Evolutionary conservation across 169 alveolate genomes (phyloP).

Genomic region (Perkinsus olseni): DNA sequence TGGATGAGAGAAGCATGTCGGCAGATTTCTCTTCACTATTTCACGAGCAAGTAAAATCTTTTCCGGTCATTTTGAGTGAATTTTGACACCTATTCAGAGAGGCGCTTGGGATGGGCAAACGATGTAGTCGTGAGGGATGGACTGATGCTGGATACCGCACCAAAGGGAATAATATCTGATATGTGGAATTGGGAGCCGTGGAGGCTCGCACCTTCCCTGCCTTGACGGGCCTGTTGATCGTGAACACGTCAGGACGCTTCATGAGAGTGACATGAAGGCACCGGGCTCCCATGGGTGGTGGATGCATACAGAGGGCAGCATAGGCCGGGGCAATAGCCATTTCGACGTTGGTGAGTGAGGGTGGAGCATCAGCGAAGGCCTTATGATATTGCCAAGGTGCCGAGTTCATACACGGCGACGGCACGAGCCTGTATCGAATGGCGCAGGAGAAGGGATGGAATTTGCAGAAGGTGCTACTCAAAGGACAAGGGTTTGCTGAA

Average conservation of each 20-base stretch:
- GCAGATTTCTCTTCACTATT: too few species aligned
- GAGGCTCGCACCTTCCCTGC: too few species aligned
- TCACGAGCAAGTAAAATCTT: too few species aligned
- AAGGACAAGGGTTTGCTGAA: neutral
- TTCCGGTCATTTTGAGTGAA: too few species aligned
- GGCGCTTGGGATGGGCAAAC: too few species aligned
- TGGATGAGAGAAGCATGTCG: too few species aligned
- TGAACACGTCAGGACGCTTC: neutral
- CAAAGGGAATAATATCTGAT: too few species aligned
- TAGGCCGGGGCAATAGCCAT: neutral
- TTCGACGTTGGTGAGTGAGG: neutral
- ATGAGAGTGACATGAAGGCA: neutral
- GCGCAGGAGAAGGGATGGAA: neutral
- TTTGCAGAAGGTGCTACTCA: neutral
- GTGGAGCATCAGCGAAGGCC: neutral
- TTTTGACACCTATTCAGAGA: too few species aligned
- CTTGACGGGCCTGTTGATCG: too few species aligned
- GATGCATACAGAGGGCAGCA: neutral
- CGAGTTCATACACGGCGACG: neutral
- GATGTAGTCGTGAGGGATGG: too few species aligned
- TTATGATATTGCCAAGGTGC: neutral
- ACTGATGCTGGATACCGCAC: too few species aligned
- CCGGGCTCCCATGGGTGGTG: neutral
- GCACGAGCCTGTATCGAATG: neutral
- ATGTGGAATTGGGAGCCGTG: too few species aligned